These are phyloP conservation scores for Zostera marina DNA, from an alignment of 116 monocot species.

Conservation along the genomic window DNA sequence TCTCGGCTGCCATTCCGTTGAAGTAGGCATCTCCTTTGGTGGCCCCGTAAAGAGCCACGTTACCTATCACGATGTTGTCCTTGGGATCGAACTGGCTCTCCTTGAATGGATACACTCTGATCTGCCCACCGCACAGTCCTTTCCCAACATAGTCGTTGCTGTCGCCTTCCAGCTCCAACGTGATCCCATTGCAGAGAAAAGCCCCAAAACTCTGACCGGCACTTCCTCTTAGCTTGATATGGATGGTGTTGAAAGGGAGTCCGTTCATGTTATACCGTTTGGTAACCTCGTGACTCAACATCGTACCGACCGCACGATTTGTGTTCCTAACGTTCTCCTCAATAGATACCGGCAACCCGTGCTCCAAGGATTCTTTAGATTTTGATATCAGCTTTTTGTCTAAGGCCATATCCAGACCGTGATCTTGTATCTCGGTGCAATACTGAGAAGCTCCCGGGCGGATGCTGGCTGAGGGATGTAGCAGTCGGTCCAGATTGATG, in stretches of 20 bases:
- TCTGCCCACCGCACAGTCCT: conserved; percentile 89
- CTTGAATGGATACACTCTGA: conserved; percentile 79
- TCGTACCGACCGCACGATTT: conserved; percentile 93
- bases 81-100: conserved; percentile 74
- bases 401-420: conserved; percentile 79
- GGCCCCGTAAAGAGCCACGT: conserved; percentile 96
- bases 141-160: conserved; percentile 99
- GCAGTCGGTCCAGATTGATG: conserved; percentile 59
- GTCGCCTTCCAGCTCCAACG: conserved; percentile 97
- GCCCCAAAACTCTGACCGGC: conserved; percentile 96
- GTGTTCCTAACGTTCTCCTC: conserved; percentile 59
- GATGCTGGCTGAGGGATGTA: conserved; percentile 70
- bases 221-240: conserved; percentile 78
- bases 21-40: conserved; percentile 94
- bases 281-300: conserved; percentile 92
- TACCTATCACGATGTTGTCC: conserved; percentile 96
- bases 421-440: conserved; percentile 86
- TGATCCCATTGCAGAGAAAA: conserved; percentile 88
- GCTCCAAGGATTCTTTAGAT: conserved; percentile 52
- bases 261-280: conserved; percentile 66
- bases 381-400: conserved; percentile 51
- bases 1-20: conserved; percentile 97
- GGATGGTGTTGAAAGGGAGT: conserved; percentile 69
- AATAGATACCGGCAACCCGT: conserved; percentile 42
- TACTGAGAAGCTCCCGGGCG: conserved; percentile 68